Evolutionary conservation across 2,329 filamentous ascomycete species (phyloP), one percentile per base, ranked within the genome.

Genomic region (Fusarium albosuccineum): DNA sequence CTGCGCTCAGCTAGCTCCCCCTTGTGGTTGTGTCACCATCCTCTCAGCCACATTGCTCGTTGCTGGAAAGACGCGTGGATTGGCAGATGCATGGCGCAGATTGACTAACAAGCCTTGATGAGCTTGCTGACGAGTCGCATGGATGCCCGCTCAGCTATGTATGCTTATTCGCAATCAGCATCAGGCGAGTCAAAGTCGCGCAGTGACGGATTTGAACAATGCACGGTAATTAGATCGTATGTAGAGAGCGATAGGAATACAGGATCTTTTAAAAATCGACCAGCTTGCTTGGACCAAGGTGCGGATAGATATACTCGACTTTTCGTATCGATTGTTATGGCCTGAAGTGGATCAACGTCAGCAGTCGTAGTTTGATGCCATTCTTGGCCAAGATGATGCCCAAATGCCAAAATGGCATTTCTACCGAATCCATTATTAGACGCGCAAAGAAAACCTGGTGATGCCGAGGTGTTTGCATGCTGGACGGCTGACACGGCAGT

Each of bases 31-130:
- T 54, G 50, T 51, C 9, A 45, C 16, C 22, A 16, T 11, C 30
- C 6, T 16, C 36, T 44, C 50, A 52, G 49, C 49, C 30, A 34
- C 44, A n/a, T 27, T 16, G 13, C 44, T 6, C 17, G 30, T 22
- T 36, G 29, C 14, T 53, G 42, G 36, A 17, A 30, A 27, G 41
- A 55, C 50, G 45, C 41, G 41, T 49, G 30, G 22, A 52, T 58
- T 63, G 41, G 50, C 50, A 48, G 41, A 51, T 59, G 50, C 29
- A 42, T 54, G 50, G 49, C 27, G 29, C 39, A 41, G 39, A 42
- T 59, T 26, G 41, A 41, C 52, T 39, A 39, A 37, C 22, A 45
- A 29, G 46, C 39, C 34, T 27, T 48, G 22, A 22, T 55, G 30
- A 57, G 57, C 51, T 34, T 41, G 34, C 49, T 40, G 37, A 52